A percentile compares a stretch with the other conserved stretches of the same genome.
These are phyloP conservation scores for sweet orange (Citrus sinensis) DNA, from an alignment of 345 rosid species.

Conservation along the genomic window DNA sequence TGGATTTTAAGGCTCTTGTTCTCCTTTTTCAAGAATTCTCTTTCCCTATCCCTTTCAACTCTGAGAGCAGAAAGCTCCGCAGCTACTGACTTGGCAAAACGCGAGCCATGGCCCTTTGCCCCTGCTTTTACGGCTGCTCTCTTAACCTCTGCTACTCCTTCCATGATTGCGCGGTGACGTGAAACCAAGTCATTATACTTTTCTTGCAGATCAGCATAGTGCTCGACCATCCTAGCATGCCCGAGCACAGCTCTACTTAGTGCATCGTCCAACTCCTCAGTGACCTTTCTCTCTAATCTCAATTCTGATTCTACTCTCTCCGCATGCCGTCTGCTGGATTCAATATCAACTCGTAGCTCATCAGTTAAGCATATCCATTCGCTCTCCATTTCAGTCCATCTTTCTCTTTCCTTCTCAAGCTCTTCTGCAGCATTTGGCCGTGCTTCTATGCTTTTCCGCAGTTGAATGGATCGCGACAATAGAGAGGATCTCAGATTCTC, in stretches of 20 bases:
- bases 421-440: constrained; percentile 43
- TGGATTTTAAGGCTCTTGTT: constrained; percentile 76
- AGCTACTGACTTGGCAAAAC: constrained; percentile 72
- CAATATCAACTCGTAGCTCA: constrained; percentile 81
- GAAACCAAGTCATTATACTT: constrained; percentile 68
- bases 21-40: constrained; percentile 67
- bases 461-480: constrained; percentile 63
- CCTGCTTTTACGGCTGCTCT: constrained; percentile 91
- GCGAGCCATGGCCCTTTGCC: constrained; percentile 65
- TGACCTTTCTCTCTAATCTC: constrained; percentile 57
- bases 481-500: constrained; percentile 70
- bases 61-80: constrained; percentile 76
- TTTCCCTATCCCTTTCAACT: constrained; percentile 82
- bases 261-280: constrained; percentile 87
- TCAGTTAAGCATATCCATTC: constrained; percentile 93
- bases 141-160: constrained; percentile 84
- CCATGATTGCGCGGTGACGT: constrained; percentile 70
- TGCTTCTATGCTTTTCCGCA: constrained; percentile 45
- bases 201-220: constrained; percentile 88
- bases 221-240: constrained; percentile 94
- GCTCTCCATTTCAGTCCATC: constrained; percentile 97
- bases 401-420: constrained; percentile 68
- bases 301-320: constrained; percentile 72
- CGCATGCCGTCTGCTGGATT: constrained; percentile 63
- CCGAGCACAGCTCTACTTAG: constrained; percentile 81